Evolutionary conservation across 495 filamentous ascomycete species (phyloP).

Genomic region (Trichoderma asperelloides): DNA sequence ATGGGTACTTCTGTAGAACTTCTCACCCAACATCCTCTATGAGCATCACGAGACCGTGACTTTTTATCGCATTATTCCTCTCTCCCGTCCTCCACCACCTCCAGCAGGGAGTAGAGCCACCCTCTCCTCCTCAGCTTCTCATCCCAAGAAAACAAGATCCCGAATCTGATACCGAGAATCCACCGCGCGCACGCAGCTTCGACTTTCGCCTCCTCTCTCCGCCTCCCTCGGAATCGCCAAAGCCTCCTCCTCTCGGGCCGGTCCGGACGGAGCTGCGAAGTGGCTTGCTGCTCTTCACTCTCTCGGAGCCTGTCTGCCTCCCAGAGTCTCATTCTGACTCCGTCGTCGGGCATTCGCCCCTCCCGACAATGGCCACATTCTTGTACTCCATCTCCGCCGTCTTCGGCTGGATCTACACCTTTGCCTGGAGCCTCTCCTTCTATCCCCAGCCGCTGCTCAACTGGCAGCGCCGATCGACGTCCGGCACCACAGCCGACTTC

Average conservation of each 20-base stretch:
- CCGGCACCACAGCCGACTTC: constrained; percentile 79
- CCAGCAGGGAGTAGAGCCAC: background rate
- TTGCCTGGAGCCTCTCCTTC: constrained; percentile 82
- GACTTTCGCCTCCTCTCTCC: background rate
- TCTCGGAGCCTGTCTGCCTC: too few relatives aligned
- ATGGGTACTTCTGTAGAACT: background rate
- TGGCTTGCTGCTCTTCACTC: too few relatives aligned
- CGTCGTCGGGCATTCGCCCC: too few relatives aligned
- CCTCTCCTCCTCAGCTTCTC: background rate
- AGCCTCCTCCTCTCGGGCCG: background rate
- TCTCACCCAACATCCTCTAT: background rate
- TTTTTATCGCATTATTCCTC: background rate
- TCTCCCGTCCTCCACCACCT: background rate
- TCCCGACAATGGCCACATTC: constrained; percentile 12
- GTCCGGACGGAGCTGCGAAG: too few relatives aligned
- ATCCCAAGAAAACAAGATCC: background rate
- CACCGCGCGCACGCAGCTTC: too few relatives aligned
- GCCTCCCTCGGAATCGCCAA: background rate
- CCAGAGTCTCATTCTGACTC: background rate
- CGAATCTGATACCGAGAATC: background rate
- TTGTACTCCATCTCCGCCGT: constrained; percentile 38
- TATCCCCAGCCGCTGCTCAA: constrained; percentile 85
- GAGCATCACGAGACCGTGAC: background rate
- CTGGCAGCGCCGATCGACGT: constrained; percentile 61
- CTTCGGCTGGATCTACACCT: constrained; percentile 52